Conservation (phyloP, 768 basidiomycete species). For the Suillus clintonianus region DNA sequence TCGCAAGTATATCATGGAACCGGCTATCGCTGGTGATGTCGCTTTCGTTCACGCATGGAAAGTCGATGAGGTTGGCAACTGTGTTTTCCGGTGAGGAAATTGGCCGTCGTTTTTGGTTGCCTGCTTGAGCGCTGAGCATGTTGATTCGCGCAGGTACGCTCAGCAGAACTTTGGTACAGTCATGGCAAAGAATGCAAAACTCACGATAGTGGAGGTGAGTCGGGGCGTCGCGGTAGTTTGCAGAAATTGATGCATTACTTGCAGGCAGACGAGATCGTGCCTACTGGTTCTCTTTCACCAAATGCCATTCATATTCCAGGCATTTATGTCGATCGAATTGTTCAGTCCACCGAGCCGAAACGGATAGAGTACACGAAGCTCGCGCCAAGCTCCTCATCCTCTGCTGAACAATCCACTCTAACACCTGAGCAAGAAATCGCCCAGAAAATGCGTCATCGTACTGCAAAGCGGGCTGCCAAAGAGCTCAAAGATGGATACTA, state of each 20-base stretch:
- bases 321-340: constrained; percentile 88
- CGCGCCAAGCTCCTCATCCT: constrained; percentile 46
- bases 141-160: constrained; percentile 56
- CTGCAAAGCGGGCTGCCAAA: constrained; percentile 85
- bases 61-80: constrained; percentile 88
- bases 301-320: constrained; percentile 82
- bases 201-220: constrained; percentile 85
- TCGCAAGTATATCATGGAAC: constrained; percentile 80
- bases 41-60: constrained; percentile 92
- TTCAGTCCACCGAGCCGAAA: constrained; percentile 75
- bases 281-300: constrained; percentile 77
- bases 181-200: constrained; percentile 87
- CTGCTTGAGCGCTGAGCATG: neutral
- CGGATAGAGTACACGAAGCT: constrained; percentile 75
- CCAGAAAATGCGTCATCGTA: constrained; percentile 62
- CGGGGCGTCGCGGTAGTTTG: neutral
- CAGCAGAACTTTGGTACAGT: constrained; percentile 85
- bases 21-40: constrained; percentile 76
- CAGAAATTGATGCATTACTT: constrained; percentile 10
- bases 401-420: constrained; percentile 24
- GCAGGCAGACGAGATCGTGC: constrained; percentile 88
- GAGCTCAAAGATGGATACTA: constrained; percentile 88
- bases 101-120: neutral
- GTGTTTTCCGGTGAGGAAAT: constrained; percentile 73
- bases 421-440: constrained; percentile 56